Evolutionary conservation across 2,329 filamentous ascomycete species (phyloP), one percentile per base, ranked within the genome.

Genomic region (Fusarium circinatum): DNA sequence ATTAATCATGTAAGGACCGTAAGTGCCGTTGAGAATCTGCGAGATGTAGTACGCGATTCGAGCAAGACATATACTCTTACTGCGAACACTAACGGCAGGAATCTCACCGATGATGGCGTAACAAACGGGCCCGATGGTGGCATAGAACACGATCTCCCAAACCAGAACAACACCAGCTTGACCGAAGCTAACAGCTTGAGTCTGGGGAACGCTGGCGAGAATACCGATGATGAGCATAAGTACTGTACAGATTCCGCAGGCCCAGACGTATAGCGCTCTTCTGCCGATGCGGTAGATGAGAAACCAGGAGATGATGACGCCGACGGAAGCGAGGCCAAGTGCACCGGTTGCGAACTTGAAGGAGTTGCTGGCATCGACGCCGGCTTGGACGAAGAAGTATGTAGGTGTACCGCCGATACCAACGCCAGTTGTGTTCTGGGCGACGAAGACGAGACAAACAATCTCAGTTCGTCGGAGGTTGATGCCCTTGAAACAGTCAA

Each of bases 401-500:
- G 88, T 89, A 1, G 82, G 80, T 5, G 79, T 82, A 49, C 84
- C 84, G 61, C 82, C 82, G 48, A 85, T 79, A 14, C 81, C 80
- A 34, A 81, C 80, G 12, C 85, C 82, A 24, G 80, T 79, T 2
- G 83, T 79, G 30, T 84, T 81, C 62, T 86, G 85, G 1, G 79
- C 81, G 13, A 82, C 74, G 57, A 84, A 84, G 10, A 81, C 85
- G 78, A 87, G 66, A 74, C 83, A 78, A 62, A 82, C 81, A n/a
- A 87, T 84, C 71, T 87, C 83, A 3, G 85, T 86, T 7, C 85
- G 82, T 12, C 84, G 81, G 3, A 83, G 80, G 65, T 88, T 84
- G 13, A 81, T 81, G 12, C 86, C 86, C 14, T 79, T 80, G 80
- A 89, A 88, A 64, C 84, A 86, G 69, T 88, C 85, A 9, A 76